phyloP scores from a whole-genome alignment of 768 basidiomycete species.

The Obba rivulosa region DNA sequence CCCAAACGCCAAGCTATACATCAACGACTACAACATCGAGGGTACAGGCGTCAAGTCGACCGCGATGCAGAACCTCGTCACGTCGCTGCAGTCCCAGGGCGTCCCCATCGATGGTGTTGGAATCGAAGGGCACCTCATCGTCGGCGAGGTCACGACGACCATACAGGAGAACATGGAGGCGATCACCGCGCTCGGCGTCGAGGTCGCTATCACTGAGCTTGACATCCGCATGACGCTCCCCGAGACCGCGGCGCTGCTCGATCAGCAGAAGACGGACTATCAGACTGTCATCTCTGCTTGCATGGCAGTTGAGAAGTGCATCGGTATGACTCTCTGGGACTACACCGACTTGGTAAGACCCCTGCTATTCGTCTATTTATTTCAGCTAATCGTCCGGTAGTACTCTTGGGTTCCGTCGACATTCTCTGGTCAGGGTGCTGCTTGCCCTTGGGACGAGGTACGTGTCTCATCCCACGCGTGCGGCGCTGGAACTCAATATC shows the following conservation, averaged over 20 bases:
- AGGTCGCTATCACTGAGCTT: slow-evolving; percentile 65
- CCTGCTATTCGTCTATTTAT: too few relatives aligned
- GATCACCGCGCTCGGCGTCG: slow-evolving; percentile 54
- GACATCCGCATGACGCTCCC: slow-evolving; percentile 61
- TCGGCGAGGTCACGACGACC: slow-evolving; percentile 46
- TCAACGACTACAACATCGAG: slow-evolving; percentile 37
- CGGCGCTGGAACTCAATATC: background rate
- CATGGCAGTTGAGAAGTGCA: slow-evolving; percentile 29
- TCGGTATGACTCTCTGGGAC: slow-evolving; percentile 37
- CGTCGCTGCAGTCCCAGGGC: slow-evolving; percentile 39
- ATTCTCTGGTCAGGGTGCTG: slow-evolving; percentile 30
- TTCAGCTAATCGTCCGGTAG: background rate
- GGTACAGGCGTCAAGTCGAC: slow-evolving; percentile 45
- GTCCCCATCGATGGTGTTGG: slow-evolving; percentile 60
- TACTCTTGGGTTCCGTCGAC: slow-evolving; percentile 31
- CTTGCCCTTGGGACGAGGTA: slow-evolving; percentile 26
- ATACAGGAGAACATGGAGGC: slow-evolving; percentile 43
- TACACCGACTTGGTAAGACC: slow-evolving; percentile 28
- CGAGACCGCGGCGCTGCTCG: slow-evolving; percentile 41
- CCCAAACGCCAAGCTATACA: slow-evolving; percentile 50
- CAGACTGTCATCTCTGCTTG: slow-evolving; percentile 49
- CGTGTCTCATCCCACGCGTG: background rate
- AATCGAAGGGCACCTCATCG: slow-evolving; percentile 54
- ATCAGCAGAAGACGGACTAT: slow-evolving; percentile 55
- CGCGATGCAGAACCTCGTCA: slow-evolving; percentile 48